These are phyloP conservation scores for Spirogloea muscicola DNA, from an alignment of 139 green algal species.

Conservation along the genomic window DNA sequence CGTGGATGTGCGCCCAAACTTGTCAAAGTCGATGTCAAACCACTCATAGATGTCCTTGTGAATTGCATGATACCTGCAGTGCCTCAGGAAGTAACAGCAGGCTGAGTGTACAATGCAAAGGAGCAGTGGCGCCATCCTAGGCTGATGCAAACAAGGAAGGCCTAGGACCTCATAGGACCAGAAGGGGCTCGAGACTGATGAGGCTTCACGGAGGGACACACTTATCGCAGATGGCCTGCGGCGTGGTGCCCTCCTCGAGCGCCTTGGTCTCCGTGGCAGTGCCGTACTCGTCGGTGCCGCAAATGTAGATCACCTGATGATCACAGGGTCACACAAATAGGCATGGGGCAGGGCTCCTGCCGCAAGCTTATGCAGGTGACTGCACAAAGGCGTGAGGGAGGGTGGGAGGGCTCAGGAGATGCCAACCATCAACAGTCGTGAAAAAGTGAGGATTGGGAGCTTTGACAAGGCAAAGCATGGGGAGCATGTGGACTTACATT, in stretches of 20 bases:
- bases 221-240: constrained; percentile 95
- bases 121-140: neutral
- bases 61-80: constrained; percentile 79
- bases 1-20: constrained; percentile 89
- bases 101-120: neutral
- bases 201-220: constrained; percentile 8
- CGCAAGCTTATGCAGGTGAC: too few species aligned
- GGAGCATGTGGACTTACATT: too few species aligned
- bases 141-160: neutral
- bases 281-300: constrained; percentile 97
- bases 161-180: neutral
- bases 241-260: constrained; percentile 87
- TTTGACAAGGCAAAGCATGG: too few species aligned
- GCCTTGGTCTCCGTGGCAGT: constrained; percentile 98
- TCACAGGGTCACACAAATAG: too few species aligned
- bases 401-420: too few species aligned
- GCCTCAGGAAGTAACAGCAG: neutral
- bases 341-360: too few species aligned
- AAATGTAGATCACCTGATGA: constrained; percentile 87
- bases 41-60: constrained; percentile 90
- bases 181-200: neutral
- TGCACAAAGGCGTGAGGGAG: too few species aligned
- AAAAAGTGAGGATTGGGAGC: too few species aligned
- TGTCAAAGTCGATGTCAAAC: constrained; percentile 95
- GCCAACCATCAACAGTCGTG: too few species aligned